Evolutionary conservation across 2,329 filamentous ascomycete genomes (phyloP).

Genomic region (Diaporthe sp.): DNA sequence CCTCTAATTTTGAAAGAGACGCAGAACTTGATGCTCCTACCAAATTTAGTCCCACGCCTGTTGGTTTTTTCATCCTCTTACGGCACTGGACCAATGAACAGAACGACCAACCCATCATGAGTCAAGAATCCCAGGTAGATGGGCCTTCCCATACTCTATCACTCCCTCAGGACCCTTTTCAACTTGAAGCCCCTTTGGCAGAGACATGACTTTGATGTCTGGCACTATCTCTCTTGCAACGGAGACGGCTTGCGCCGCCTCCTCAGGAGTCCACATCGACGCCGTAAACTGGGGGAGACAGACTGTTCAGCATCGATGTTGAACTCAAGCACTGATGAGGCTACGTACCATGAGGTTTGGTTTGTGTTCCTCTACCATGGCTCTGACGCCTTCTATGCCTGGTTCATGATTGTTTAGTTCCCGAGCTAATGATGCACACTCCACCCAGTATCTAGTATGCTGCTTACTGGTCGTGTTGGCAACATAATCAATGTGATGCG

Average conservation of each 20-base stretch:
- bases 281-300: slow-evolving; percentile 45
- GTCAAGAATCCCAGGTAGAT: slow-evolving; percentile 51
- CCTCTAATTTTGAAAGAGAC: background rate
- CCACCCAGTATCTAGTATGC: background rate
- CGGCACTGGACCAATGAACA: no score
- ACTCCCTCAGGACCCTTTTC: slow-evolving; percentile 65
- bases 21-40: background rate
- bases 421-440: background rate
- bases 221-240: slow-evolving; percentile 60
- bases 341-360: slow-evolving; percentile 18
- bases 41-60: background rate
- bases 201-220: slow-evolving; percentile 62
- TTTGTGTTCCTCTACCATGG: slow-evolving; percentile 13
- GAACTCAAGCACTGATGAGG: background rate
- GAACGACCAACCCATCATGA: background rate
- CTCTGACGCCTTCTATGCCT: slow-evolving; percentile 10
- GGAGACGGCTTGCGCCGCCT: slow-evolving; percentile 58
- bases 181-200: slow-evolving; percentile 66
- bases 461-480: slow-evolving; percentile 72
- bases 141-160: slow-evolving; percentile 62
- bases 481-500: slow-evolving; percentile 73
- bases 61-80: background rate
- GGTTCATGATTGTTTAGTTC: slow-evolving; percentile 44
- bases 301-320: background rate
- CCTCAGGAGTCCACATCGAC: slow-evolving; percentile 59